Conservation (phyloP, 1,284 basidiomycete genomes). For the Neolentinus lepideus region DNA sequence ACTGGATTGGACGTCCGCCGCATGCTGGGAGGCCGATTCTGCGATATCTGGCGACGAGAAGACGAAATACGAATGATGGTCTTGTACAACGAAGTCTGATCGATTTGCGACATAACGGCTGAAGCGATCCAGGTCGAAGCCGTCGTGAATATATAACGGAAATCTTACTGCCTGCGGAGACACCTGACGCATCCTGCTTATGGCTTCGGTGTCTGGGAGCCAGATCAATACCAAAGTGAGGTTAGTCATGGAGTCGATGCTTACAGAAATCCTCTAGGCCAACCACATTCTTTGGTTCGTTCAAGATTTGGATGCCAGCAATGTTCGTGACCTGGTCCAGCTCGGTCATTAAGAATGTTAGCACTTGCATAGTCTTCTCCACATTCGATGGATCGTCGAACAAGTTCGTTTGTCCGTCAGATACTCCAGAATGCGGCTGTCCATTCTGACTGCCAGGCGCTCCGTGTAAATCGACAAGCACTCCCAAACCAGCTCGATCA, state of each 20-base stretch:
- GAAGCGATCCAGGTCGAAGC: conserved; percentile 56
- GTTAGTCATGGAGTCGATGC: conserved; percentile 11
- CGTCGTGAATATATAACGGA: conserved; percentile 74
- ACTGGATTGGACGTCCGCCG: conserved; percentile 34
- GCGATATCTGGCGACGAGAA: conserved; percentile 42
- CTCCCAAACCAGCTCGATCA: conserved; percentile 54
- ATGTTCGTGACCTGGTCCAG: conserved; percentile 64
- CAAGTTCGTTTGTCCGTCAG: conserved; percentile 49
- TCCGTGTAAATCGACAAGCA: conserved; percentile 73
- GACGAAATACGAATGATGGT: conserved; percentile 74
- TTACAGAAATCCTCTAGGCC: conserved; percentile 49
- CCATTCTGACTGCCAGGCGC: conserved; percentile 68
- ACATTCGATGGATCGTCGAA: conserved; percentile 46
- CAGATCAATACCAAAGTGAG: conserved; percentile 1
- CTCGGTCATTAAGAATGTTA: conserved; percentile 50
- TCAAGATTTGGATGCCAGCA: conserved; percentile 71
- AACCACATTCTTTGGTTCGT: conserved; percentile 56
- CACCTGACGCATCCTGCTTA: conserved; percentile 43
- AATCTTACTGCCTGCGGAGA: conserved; percentile 39
- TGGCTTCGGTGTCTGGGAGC: conserved; percentile 39
- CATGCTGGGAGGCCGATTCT: conserved; percentile 43
- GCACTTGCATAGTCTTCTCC: conserved; percentile 51
- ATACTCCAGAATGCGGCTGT: conserved; percentile 69
- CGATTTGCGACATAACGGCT: conserved; percentile 46
- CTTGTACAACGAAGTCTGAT: conserved; percentile 67